Evolutionary conservation across 1,284 basidiomycete genomes (phyloP).

Genomic region (Cryptococcus floricola): DNA sequence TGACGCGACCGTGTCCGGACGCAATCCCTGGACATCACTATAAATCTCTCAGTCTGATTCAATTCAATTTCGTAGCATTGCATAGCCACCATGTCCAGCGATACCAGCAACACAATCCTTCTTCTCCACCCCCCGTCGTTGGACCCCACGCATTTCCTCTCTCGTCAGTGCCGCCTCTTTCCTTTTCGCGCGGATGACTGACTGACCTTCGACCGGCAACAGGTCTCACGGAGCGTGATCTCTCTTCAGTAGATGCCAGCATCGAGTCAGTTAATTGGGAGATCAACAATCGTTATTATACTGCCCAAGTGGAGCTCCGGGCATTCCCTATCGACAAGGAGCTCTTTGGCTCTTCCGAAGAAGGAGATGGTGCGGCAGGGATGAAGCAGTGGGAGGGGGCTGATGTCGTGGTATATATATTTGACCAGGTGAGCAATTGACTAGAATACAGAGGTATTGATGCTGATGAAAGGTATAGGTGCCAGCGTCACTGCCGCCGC

Average conservation of each 20-base stretch:
- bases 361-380: neutral
- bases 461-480: conserved; percentile 9
- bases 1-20: neutral
- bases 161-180: conserved; percentile 16
- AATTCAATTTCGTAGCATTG: neutral
- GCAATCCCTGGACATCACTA: neutral
- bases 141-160: conserved; percentile 23
- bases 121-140: conserved; percentile 20
- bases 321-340: neutral
- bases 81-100: neutral
- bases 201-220: neutral
- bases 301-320: conserved; percentile 66
- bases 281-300: conserved; percentile 79
- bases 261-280: conserved; percentile 60
- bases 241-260: neutral
- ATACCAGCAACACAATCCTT: conserved; percentile 22
- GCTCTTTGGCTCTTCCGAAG: neutral
- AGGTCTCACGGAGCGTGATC: conserved; percentile 10
- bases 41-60: neutral
- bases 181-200: neutral
- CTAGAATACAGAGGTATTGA: neutral
- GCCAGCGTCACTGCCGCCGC: conserved; percentile 24
- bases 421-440: conserved; percentile 12
- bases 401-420: conserved; percentile 35
- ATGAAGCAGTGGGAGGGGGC: conserved; percentile 4